Evolutionary conservation across 2,329 filamentous ascomycete species (phyloP).

Genomic region (Emmonsiellopsis sp.): DNA sequence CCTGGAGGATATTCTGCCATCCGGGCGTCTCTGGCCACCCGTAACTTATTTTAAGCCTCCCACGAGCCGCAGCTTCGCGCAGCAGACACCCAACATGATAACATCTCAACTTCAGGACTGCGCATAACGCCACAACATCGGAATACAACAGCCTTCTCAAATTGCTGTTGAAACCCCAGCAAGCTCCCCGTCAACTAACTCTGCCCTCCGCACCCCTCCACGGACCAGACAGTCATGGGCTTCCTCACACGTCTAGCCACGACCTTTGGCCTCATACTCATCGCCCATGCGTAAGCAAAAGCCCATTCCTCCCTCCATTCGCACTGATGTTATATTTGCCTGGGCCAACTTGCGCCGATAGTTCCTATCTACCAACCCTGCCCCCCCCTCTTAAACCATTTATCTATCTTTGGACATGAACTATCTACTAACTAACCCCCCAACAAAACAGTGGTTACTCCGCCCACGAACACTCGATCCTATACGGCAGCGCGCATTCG

Average conservation of each 20-base stretch:
- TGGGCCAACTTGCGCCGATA: constrained; percentile 10
- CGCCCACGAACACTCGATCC: constrained; percentile 78
- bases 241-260: constrained; percentile 64
- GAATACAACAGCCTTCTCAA: not conserved
- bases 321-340: not conserved
- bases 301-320: not conserved
- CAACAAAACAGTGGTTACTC: constrained; percentile 70
- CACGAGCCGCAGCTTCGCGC: too few species aligned
- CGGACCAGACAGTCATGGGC: constrained; percentile 45
- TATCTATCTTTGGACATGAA: not conserved
- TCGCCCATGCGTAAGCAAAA: constrained; percentile 67
- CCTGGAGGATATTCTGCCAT: too few species aligned
- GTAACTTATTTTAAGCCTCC: too few species aligned
- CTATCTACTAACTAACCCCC: too few species aligned
- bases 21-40: too few species aligned
- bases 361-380: constrained; percentile 9
- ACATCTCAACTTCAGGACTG: too few species aligned
- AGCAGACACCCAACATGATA: too few species aligned
- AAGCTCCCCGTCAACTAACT: not conserved
- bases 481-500: constrained; percentile 52
- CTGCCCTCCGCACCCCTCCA: too few species aligned
- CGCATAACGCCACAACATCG: too few species aligned
- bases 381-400: constrained; percentile 4
- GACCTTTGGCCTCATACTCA: constrained; percentile 63
- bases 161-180: not conserved